A percentile compares a stretch with the other conserved stretches of the same genome.
These are phyloP conservation scores for Colletotrichum sp. DNA, from an alignment of 2,329 filamentous ascomycete genomes.

Conservation along the genomic window DNA sequence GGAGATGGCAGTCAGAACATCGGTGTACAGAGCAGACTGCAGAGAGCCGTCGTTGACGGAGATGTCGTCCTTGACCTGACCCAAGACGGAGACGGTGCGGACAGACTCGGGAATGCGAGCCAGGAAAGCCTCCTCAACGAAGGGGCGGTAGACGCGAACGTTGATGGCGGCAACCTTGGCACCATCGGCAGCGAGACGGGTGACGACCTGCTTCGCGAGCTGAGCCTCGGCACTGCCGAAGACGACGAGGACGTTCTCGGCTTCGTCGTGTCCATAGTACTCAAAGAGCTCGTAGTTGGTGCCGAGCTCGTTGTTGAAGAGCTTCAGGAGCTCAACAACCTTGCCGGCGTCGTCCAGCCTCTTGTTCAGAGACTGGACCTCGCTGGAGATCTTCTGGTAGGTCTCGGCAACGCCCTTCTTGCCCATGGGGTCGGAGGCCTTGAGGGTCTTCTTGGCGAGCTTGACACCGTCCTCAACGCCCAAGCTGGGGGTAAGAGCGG, in stretches of 20 bases:
- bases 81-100: conserved; percentile 81
- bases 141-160: conserved; percentile 92
- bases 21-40: conserved; percentile 89
- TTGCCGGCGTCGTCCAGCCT: conserved; percentile 77
- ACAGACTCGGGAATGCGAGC: conserved; percentile 78
- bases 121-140: conserved; percentile 93
- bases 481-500: conserved; percentile 77
- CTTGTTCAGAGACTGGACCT: conserved; percentile 67
- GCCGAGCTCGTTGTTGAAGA: conserved; percentile 89
- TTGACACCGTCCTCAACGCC: conserved; percentile 89
- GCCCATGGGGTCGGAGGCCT: conserved; percentile 80
- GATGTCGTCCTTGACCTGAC: conserved; percentile 79
- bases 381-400: conserved; percentile 70
- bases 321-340: conserved; percentile 69
- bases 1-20: conserved; percentile 83
- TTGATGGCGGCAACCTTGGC: conserved; percentile 86
- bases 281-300: conserved; percentile 94
- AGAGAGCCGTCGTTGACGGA: conserved; percentile 76
- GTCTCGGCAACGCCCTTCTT: conserved; percentile 71
- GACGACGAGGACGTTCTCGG: conserved; percentile 85
- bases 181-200: conserved; percentile 73
- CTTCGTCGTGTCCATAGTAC: conserved; percentile 82
- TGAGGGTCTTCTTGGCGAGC: conserved; percentile 80
- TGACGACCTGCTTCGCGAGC: conserved; percentile 80
- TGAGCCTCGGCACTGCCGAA: conserved; percentile 94